Conservation (phyloP, 2,329 filamentous ascomycete genomes). For the Colletotrichum paranaense region DNA sequence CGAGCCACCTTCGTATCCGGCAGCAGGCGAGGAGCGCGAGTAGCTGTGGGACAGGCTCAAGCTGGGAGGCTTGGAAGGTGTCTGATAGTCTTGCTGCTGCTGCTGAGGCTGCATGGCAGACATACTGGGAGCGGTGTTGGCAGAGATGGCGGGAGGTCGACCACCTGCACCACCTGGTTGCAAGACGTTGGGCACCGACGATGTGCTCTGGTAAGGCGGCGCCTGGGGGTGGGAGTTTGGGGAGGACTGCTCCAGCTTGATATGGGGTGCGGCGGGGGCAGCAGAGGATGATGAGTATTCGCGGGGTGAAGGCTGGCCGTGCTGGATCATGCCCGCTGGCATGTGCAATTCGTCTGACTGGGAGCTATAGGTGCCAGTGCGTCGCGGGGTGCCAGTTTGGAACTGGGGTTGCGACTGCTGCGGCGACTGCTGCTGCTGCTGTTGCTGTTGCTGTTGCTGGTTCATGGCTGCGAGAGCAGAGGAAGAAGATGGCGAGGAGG, state of each 20-base stretch:
- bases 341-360: conserved; percentile 68
- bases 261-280: conserved; percentile 54
- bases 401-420: conserved; percentile 49
- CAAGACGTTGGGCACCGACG: conserved; percentile 67
- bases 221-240: conserved; percentile 41
- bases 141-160: conserved; percentile 51
- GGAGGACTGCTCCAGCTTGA: conserved; percentile 60
- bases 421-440: conserved; percentile 36
- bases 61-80: conserved; percentile 74
- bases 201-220: conserved; percentile 53
- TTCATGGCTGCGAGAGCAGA: conserved; percentile 30
- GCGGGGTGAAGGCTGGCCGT: conserved; percentile 57
- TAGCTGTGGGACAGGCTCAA: conserved; percentile 78
- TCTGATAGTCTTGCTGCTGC: conserved; percentile 64
- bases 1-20: conserved; percentile 63
- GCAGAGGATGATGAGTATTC: conserved; percentile 52
- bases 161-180: conserved; percentile 59
- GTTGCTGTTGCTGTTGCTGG: conserved; percentile 41
- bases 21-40: conserved; percentile 85
- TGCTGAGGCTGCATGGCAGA: conserved; percentile 58
- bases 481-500: background rate
- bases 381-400: conserved; percentile 48
- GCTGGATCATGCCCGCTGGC: conserved; percentile 56
- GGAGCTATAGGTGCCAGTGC: conserved; percentile 51
- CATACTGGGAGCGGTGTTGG: conserved; percentile 58